Evolutionary conservation across 192 early-diverging fungal genomes (phyloP).

Genomic region (Podila minutissima): DNA sequence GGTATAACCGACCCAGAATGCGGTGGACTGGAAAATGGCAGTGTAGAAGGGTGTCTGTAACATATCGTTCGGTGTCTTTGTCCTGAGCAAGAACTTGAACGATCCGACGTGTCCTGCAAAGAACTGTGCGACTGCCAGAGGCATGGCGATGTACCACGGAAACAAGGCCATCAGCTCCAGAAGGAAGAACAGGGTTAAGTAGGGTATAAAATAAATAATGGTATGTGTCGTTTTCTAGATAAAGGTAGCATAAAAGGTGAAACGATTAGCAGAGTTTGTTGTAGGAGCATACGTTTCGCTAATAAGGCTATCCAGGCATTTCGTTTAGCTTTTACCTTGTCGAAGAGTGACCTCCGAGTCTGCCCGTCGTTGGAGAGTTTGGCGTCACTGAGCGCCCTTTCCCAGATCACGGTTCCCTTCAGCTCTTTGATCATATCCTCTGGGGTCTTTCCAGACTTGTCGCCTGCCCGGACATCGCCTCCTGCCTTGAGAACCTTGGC

Average conservation of each 20-base stretch:
- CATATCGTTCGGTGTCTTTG: conserved; percentile 62
- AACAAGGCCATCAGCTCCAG: conserved; percentile 68
- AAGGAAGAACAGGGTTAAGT: conserved; percentile 66
- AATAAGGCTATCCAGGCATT: too few species aligned
- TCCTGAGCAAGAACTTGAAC: conserved; percentile 64
- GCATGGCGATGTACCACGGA: conserved; percentile 83
- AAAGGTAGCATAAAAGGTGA: neutral
- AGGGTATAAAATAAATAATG: conserved; percentile 77
- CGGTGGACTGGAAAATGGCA: conserved; percentile 87
- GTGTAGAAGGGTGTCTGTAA: conserved; percentile 85
- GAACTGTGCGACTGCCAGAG: conserved; percentile 63
- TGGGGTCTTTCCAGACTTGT: conserved; percentile 83
- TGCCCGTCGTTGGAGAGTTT: conserved; percentile 37
- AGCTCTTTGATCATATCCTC: conserved; percentile 82
- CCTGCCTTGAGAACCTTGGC: conserved; percentile 80
- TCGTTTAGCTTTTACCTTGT: conserved; percentile 25
- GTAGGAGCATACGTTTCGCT: neutral
- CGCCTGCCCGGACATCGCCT: conserved; percentile 70
- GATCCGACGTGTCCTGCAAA: conserved; percentile 66
- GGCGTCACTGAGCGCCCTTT: conserved; percentile 58
- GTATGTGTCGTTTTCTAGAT: conserved; percentile 69
- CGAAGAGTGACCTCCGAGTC: conserved; percentile 41
- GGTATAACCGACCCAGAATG: conserved; percentile 73
- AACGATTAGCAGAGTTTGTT: neutral
- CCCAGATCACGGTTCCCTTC: conserved; percentile 55